Evolutionary conservation across 257 asterid genomes (phyloP).

Genomic region (Cinchona pubescens): DNA sequence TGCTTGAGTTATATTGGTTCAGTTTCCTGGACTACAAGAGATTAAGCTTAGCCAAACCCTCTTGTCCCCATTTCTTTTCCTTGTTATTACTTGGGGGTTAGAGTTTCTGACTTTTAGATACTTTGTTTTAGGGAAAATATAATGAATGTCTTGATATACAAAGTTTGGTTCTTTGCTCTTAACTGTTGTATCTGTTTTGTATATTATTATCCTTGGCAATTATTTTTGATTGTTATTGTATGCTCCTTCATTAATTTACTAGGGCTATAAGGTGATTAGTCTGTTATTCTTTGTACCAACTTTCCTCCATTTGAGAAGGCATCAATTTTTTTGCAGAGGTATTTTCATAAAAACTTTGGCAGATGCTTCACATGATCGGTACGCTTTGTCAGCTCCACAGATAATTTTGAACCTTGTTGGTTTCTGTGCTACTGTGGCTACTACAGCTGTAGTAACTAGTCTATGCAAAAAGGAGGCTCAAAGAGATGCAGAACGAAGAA

Average conservation of each 20-base stretch:
- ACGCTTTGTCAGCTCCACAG: slow-evolving; percentile 45
- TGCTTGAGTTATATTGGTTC: background rate
- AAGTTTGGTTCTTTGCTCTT: background rate
- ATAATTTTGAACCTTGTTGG: slow-evolving; percentile 58
- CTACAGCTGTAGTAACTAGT: slow-evolving; percentile 62
- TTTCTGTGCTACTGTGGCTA: slow-evolving; percentile 47
- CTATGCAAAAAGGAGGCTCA: slow-evolving; percentile 67
- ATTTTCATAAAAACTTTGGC: slow-evolving; percentile 70
- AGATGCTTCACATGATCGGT: slow-evolving; percentile 60
- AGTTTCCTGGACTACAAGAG: background rate
- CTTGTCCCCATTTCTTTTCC: background rate
- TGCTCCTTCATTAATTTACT: background rate
- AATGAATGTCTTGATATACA: background rate
- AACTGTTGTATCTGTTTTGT: background rate
- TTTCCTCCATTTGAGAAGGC: slow-evolving; percentile 9
- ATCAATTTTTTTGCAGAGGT: slow-evolving; percentile 49
- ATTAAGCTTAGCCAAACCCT: background rate
- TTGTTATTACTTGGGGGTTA: background rate
- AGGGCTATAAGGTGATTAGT: background rate
- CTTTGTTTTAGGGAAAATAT: background rate
- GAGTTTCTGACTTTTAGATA: background rate
- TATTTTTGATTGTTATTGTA: background rate
- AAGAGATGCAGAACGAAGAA: slow-evolving; percentile 61
- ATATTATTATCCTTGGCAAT: background rate
- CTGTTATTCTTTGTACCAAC: background rate